phyloP scores from a whole-genome alignment of 345 rosid genomes.

The Capsella bursapastoris region DNA sequence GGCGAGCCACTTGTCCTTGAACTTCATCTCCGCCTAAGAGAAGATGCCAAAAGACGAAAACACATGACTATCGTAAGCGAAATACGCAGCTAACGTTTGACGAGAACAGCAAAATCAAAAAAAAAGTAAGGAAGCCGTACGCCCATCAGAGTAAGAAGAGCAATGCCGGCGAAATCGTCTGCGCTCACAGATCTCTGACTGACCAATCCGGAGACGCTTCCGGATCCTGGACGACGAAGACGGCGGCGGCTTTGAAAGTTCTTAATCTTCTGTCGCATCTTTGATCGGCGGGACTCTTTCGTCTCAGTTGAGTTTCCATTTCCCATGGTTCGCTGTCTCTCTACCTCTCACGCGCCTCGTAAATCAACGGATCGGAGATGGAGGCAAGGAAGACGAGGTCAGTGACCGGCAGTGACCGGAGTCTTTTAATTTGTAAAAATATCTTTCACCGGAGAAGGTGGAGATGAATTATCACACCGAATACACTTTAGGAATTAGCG shows the following conservation, averaged over 20 bases:
- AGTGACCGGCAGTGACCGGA: constrained; percentile 22
- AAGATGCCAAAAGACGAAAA: constrained; percentile 6
- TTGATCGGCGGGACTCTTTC: constrained; percentile 50
- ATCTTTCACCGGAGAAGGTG: background rate
- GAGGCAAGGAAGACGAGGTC: constrained; percentile 14
- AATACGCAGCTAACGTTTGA: background rate
- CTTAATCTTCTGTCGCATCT: constrained; percentile 56
- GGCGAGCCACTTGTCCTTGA: constrained; percentile 90
- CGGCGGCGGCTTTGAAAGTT: constrained; percentile 47
- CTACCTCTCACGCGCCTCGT: background rate
- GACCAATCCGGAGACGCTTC: constrained; percentile 38
- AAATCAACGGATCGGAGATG: constrained; percentile 8
- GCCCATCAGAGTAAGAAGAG: constrained; percentile 70
- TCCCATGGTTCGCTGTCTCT: constrained; percentile 32
- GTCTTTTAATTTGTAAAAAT: constrained; percentile 8
- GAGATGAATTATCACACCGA: background rate
- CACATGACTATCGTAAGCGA: constrained; percentile 14
- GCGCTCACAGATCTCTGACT: constrained; percentile 49
- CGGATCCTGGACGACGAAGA: constrained; percentile 39
- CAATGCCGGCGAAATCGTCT: constrained; percentile 89
- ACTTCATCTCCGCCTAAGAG: constrained; percentile 81
- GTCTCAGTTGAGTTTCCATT: constrained; percentile 42
- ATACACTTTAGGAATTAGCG: constrained; percentile 1
- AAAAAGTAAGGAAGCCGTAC: constrained; percentile 42
- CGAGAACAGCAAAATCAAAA: background rate